These are phyloP conservation scores for Pestalotiopsis fici DNA, from an alignment of 2,329 filamentous ascomycete species.

Conservation along the genomic window DNA sequence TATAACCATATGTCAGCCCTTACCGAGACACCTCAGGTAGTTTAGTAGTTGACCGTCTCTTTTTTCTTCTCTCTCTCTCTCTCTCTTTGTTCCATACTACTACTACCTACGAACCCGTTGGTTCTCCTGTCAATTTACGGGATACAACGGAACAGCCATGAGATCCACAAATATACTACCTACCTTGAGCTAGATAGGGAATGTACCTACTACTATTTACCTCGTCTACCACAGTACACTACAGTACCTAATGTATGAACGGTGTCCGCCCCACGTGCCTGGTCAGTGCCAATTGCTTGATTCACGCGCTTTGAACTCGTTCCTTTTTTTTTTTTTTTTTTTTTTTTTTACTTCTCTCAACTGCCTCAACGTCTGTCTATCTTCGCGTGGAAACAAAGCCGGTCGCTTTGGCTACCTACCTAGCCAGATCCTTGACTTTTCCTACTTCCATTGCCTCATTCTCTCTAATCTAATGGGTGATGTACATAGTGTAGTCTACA, in stretches of 20 bases:
- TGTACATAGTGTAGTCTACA: background rate
- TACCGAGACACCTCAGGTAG: background rate
- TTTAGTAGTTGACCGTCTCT: no score
- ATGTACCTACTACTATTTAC: no score
- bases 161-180: background rate
- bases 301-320: background rate
- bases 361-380: no score
- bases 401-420: no score
- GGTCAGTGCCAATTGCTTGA: background rate
- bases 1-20: background rate
- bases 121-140: slow-evolving; percentile 1
- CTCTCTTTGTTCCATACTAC: background rate
- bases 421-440: no score
- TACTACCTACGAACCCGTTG: background rate
- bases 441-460: no score
- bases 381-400: no score
- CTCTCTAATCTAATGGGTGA: background rate
- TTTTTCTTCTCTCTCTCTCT: no score
- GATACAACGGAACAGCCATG: background rate
- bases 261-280: background rate
- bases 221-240: no score
- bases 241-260: background rate
- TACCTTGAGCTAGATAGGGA: no score
- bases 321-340: background rate
- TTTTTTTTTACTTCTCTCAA: background rate